phyloP scores from a whole-genome alignment of 352 stramenopile genomes.

The Globisporangium yorkense region DNA sequence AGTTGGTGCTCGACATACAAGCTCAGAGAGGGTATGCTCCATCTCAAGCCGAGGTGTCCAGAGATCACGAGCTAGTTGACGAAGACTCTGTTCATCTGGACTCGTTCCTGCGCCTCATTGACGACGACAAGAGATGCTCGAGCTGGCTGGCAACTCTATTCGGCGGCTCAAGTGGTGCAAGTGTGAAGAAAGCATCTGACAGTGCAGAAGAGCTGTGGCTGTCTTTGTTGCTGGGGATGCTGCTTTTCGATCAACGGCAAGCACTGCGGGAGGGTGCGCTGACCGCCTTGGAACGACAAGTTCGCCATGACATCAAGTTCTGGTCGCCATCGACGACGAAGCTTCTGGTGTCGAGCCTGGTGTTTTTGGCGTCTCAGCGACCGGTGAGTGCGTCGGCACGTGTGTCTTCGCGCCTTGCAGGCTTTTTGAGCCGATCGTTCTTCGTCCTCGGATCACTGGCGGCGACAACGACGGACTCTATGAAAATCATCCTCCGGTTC shows the following conservation, averaged over 20 bases:
- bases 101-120: slow-evolving; percentile 29
- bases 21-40: slow-evolving; percentile 15
- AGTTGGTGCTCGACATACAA: slow-evolving; percentile 29
- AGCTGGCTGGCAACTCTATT: slow-evolving; percentile 43
- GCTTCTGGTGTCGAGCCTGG: slow-evolving; percentile 50
- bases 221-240: slow-evolving; percentile 25
- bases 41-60: background rate
- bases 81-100: slow-evolving; percentile 19
- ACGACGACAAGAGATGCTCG: slow-evolving; percentile 12
- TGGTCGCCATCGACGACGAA: slow-evolving; percentile 29
- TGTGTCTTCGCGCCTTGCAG: slow-evolving; percentile 4
- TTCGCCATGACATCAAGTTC: slow-evolving; percentile 14
- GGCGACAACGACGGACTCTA: slow-evolving; percentile 56
- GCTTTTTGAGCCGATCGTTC: slow-evolving; percentile 38
- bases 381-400: background rate
- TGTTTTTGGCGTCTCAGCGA: slow-evolving; percentile 51
- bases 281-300: slow-evolving; percentile 34
- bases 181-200: background rate
- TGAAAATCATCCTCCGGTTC: slow-evolving; percentile 66
- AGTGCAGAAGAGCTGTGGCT: slow-evolving; percentile 22
- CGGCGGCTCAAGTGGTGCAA: background rate
- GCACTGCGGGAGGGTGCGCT: slow-evolving; percentile 18
- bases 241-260: slow-evolving; percentile 30
- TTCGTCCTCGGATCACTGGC: slow-evolving; percentile 42
- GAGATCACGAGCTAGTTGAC: background rate